Percentiles rank a stretch among this genome's conserved stretches.
These are phyloP conservation scores for Begonia masoniana DNA, from an alignment of 306 rosid species.

Conservation along the genomic window DNA sequence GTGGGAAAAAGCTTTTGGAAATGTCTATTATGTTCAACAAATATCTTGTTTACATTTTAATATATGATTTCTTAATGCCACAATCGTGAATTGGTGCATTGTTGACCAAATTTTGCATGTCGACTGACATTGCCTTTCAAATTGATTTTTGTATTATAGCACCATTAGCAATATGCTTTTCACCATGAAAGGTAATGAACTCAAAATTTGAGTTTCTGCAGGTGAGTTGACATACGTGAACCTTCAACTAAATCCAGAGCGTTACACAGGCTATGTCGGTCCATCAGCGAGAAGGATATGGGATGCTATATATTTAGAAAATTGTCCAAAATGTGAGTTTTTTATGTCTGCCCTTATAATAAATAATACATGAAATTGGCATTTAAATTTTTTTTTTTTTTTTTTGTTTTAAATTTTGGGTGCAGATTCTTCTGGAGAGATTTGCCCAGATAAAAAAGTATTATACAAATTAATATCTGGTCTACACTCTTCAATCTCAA, in stretches of 20 bases:
- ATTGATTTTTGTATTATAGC: neutral
- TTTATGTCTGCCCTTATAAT: neutral
- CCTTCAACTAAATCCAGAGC: conserved; percentile 90
- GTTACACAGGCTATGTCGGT: conserved; percentile 87
- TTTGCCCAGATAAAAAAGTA: conserved; percentile 74
- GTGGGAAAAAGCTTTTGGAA: no score
- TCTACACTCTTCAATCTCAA: conserved; percentile 90
- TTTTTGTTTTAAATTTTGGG: neutral
- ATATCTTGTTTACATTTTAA: no score
- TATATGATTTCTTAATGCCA: no score
- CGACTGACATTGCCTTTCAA: no score
- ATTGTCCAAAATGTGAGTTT: conserved; percentile 87
- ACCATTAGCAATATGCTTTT: neutral
- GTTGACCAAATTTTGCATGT: no score
- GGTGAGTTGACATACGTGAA: conserved; percentile 95
- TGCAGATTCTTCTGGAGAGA: conserved; percentile 72
- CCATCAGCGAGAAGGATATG: conserved; percentile 96
- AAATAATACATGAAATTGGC: no score
- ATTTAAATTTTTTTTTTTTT: neutral
- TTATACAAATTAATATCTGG: conserved; percentile 96
- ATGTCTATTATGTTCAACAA: no score
- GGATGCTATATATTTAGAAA: conserved; percentile 86
- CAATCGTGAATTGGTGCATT: no score
- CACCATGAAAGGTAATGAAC: neutral
- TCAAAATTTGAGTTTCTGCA: neutral